These are phyloP conservation scores for Labyrinthula sp. DNA, from an alignment of 352 stramenopile genomes.

Conservation along the genomic window DNA sequence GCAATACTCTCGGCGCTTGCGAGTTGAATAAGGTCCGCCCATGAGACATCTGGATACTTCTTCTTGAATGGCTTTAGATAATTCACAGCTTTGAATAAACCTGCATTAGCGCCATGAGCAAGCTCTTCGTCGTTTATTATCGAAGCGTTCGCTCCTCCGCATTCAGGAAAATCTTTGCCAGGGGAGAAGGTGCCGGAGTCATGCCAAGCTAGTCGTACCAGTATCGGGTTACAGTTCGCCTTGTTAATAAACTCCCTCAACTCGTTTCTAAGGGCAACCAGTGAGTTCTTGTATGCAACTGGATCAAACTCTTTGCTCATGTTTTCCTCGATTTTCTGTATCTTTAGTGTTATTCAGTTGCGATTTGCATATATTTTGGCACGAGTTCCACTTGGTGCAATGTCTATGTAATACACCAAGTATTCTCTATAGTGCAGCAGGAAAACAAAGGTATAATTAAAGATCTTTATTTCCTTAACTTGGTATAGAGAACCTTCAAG, in stretches of 20 bases:
- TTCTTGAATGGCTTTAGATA: conserved; percentile 74
- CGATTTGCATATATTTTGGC: no score
- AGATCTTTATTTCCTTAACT: no score
- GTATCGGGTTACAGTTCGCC: conserved; percentile 35
- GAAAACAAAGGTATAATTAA: no score
- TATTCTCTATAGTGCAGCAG: no score
- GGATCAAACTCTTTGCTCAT: no score
- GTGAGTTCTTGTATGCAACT: conserved; percentile 26
- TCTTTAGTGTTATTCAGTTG: no score
- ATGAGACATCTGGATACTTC: conserved; percentile 58
- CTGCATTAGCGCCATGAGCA: conserved; percentile 73
- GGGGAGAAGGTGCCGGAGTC: conserved; percentile 37
- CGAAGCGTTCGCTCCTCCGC: conserved; percentile 39
- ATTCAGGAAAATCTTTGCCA: conserved; percentile 33
- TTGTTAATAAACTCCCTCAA: conserved; percentile 34
- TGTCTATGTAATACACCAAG: no score
- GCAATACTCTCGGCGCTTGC: conserved; percentile 41
- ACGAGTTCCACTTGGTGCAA: no score
- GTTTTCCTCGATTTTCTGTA: no score
- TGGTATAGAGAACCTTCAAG: no score
- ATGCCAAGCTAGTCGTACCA: conserved; percentile 38
- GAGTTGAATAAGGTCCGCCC: conserved; percentile 55
- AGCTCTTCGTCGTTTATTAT: conserved; percentile 67
- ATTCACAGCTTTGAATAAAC: conserved; percentile 57
- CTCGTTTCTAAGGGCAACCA: conserved; percentile 33